Conservation (phyloP, 495 filamentous ascomycete species). For the Hypoxylon crocopeplum region DNA sequence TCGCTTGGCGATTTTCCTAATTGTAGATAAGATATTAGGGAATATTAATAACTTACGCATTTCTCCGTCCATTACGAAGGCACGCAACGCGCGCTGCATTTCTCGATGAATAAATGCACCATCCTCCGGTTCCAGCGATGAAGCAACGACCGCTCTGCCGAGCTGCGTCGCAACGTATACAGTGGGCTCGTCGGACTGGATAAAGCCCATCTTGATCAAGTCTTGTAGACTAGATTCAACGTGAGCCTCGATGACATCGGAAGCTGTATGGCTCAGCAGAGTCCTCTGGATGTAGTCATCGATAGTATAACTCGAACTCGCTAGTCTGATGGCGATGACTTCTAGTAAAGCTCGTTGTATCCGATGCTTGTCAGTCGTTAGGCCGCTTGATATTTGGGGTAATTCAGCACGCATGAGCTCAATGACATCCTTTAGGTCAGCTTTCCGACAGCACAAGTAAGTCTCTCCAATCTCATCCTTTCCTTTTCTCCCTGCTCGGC, state of each 20-base stretch:
- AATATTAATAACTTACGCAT: constrained; percentile 56
- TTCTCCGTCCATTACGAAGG: constrained; percentile 84
- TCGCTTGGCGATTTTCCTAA: neutral
- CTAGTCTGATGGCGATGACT: constrained; percentile 73
- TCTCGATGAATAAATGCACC: constrained; percentile 78
- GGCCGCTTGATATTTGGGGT: constrained; percentile 72
- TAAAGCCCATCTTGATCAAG: constrained; percentile 61
- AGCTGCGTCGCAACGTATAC: constrained; percentile 68
- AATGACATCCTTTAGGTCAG: constrained; percentile 73
- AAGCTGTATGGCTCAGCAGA: constrained; percentile 64
- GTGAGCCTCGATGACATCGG: constrained; percentile 52
- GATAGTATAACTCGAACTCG: constrained; percentile 70
- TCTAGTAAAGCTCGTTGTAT: constrained; percentile 78
- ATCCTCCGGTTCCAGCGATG: constrained; percentile 76
- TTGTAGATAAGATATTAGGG: neutral
- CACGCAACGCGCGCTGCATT: constrained; percentile 68
- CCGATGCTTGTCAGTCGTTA: constrained; percentile 71
- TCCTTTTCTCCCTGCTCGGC: constrained; percentile 81
- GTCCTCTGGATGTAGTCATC: constrained; percentile 76
- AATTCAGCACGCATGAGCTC: constrained; percentile 77
- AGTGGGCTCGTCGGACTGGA: constrained; percentile 58
- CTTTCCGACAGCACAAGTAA: constrained; percentile 74
- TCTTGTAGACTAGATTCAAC: constrained; percentile 63
- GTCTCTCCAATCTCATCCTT: constrained; percentile 84
- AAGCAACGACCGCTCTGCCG: constrained; percentile 76